Conservation (phyloP, 2,329 filamentous ascomycete genomes). For the Pseudogymnoascus sp. region DNA sequence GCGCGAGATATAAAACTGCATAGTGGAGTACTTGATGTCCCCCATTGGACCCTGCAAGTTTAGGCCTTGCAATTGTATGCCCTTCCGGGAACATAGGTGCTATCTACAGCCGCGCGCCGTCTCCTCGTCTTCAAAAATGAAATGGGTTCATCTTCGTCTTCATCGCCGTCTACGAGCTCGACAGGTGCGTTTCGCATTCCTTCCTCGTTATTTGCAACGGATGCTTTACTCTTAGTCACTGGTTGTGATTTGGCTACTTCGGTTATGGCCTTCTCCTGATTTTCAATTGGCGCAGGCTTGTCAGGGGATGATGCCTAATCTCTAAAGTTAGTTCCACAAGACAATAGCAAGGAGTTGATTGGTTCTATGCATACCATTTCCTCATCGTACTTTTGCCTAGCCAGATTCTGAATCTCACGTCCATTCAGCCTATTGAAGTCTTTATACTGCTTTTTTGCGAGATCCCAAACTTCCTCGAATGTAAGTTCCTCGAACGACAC, state of each 20-base stretch:
- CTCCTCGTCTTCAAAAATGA: no score
- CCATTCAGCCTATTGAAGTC: background rate
- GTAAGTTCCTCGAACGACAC: background rate
- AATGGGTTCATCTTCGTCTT: background rate
- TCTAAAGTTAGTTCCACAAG: background rate
- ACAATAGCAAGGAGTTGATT: background rate
- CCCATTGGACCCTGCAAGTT: no score
- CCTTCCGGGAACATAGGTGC: no score
- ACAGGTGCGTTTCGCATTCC: background rate
- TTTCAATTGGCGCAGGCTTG: no score
- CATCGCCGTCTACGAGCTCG: background rate
- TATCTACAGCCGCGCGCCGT: no score
- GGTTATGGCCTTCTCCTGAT: no score
- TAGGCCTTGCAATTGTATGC: no score
- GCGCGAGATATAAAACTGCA: no score
- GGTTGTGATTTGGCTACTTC: background rate
- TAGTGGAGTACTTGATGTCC: no score
- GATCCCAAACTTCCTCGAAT: background rate
- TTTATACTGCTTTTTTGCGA: background rate
- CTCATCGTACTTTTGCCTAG: background rate
- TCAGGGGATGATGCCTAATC: background rate
- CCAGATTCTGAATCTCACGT: background rate
- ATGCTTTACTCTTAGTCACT: background rate
- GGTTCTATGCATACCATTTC: background rate
- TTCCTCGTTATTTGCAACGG: background rate